Base-by-base conservation (phyloP, 208 protist species). In the Novymonas esmeraldas region DNA sequence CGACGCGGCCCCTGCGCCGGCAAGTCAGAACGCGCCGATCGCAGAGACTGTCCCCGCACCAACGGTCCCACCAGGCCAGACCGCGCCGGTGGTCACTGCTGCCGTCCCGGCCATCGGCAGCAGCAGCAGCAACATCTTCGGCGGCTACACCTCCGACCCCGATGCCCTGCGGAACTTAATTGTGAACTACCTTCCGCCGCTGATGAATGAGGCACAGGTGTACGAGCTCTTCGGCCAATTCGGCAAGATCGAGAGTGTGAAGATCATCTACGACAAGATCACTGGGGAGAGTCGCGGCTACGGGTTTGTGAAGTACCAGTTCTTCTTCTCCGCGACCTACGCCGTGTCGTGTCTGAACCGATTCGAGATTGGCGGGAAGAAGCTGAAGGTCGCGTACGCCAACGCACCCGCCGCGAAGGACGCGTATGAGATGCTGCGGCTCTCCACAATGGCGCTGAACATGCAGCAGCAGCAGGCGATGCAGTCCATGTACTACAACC, bases 191-290 rank as follows among this genome's bases (percentile, higher is more conserved):
- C 62, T 95, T 6, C 90, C 90, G 0, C 83, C 90, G 0, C 63
- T 83, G 56, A 92, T 95, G 79, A 87, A 91, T 62, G 87, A 95
- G 63, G 54, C 39, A 20, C 77, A 87, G 60, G 71, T 93, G 14
- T 79, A 29, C 33, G 65, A 92, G 44, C 81, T 94, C 29, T 97
- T 97, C 61, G 67, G 64, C 4, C 84, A 90, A 65, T 95, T 91
- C 44, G 93, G 93, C 13, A 85, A 79, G n/a, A 89, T 97, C 50
- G 84, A 94, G 51, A 85, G 76, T 36, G 85, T 93, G 29, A 91
- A 94, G 64, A 91, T 97, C 44, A 94, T 96, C 16, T 92, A 87
- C 73, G 90, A 97, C 71, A 86, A 82, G 52, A 81, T 81, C 24
- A 93, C 87, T 0, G 71, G 76, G 2, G 79, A 94, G 75, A 93